Evolutionary conservation across 129 eudicot species (phyloP), one percentile per base, ranked within the genome.

Genomic region (Flaveria linearis): DNA sequence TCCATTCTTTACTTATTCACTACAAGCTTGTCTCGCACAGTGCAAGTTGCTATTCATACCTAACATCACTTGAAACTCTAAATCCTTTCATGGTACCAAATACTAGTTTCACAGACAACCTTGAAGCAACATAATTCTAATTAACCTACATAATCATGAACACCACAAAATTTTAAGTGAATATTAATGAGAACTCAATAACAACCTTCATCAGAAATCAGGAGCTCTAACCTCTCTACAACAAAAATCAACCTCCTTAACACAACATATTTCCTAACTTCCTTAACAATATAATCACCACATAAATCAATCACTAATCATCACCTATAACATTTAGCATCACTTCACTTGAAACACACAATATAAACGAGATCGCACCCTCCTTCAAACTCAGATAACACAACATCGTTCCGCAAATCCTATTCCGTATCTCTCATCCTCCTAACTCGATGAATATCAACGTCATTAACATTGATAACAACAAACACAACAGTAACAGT

Each of bases 401-500:
- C 47, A 71, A 49, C 72, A 36, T 62, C 55, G 41, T 67, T 60
- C 55, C 73, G 15, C 67, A 39, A 61, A 79, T 18, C 66, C 50
- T 14, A 49, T 63, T 64, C 33, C 45, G 43, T 30, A 30, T 30
- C 36, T 30, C 36, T 46, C 58, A 39, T n/a, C 30, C 9, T 70
- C 64, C 46, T 39, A 78, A 62, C 52, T 78, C 82, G 70, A 78
- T 69, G 20, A 26, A 45, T 28, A 43, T 70, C 16, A 70, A 78
- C 71, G 60, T 78, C 62, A 78, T 71, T 30, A 11, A n/a, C 4
- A 25, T 41, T 43, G 23, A 17, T 47, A 46, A 20, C 30, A 12
- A 13, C 5, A 9, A n/a, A 10, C 18, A 20, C 53, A 23, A 2
- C 13, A 25, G 50, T 20, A 52, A 51, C 68, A 25, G 50, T 20